phyloP scores from a whole-genome alignment of 176 grass and related monocot species.

The Metroxylon sagu region DNA sequence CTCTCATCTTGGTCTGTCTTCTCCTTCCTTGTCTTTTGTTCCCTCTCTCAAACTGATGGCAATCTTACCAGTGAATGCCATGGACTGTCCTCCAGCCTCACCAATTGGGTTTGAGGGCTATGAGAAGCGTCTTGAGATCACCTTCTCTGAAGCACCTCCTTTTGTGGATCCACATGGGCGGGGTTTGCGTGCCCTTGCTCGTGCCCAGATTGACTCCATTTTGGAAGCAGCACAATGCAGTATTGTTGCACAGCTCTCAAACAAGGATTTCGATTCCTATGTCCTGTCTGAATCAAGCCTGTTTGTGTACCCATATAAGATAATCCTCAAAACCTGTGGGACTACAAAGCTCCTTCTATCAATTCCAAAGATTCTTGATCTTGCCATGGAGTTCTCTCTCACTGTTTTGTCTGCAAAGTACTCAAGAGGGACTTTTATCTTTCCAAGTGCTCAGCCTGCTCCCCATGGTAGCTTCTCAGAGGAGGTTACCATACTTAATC shows the following conservation, averaged over 20 bases:
- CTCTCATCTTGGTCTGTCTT: not conserved
- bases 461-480: slow-evolving; percentile 43
- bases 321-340: slow-evolving; percentile 61
- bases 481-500: slow-evolving; percentile 33
- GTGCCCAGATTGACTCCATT: slow-evolving; percentile 47
- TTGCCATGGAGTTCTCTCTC: slow-evolving; percentile 25
- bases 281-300: slow-evolving; percentile 59
- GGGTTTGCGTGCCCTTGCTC: slow-evolving; percentile 34
- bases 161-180: slow-evolving; percentile 43
- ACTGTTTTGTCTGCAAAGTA: slow-evolving; percentile 37
- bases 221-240: slow-evolving; percentile 49
- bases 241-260: slow-evolving; percentile 47
- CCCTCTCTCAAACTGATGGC: slow-evolving; percentile 28
- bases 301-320: slow-evolving; percentile 47
- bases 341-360: slow-evolving; percentile 44
- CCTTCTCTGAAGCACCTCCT: slow-evolving; percentile 40
- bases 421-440: slow-evolving; percentile 46
- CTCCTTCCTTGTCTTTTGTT: not conserved
- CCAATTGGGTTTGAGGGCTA: slow-evolving; percentile 59
- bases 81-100: slow-evolving; percentile 9
- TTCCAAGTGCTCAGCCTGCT: slow-evolving; percentile 42
- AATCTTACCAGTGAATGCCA: slow-evolving; percentile 1
- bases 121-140: slow-evolving; percentile 61
- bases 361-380: slow-evolving; percentile 44
- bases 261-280: slow-evolving; percentile 37